Evolutionary conservation across 331 rosid species (phyloP).

Genomic region (Erythrophleum ivorense): DNA sequence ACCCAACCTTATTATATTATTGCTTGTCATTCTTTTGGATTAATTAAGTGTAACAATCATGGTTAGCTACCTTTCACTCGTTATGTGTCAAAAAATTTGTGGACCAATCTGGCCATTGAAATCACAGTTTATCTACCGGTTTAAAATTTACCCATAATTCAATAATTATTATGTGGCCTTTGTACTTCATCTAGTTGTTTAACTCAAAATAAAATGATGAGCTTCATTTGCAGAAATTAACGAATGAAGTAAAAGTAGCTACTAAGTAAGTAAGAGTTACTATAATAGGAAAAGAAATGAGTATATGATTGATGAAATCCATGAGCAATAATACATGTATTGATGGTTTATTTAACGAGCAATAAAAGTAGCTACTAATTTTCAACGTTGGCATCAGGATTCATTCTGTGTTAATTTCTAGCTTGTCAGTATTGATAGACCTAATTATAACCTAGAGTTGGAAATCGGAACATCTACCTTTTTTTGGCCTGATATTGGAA

Average conservation of each 20-base stretch:
- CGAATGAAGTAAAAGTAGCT: constrained; percentile 26
- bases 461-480: not conserved
- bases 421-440: not conserved
- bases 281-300: not conserved
- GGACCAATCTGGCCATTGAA: constrained; percentile 49
- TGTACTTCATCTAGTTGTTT: constrained; percentile 50
- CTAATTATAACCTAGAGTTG: not conserved
- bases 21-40: constrained; percentile 19
- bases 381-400: not conserved
- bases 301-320: constrained; percentile 13
- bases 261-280: not conserved
- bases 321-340: not conserved
- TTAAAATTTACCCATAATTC: constrained; percentile 41
- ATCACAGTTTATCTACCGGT: constrained; percentile 29
- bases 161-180: constrained; percentile 48
- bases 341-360: not conserved
- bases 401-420: not conserved
- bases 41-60: constrained; percentile 44
- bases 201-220: constrained; percentile 45
- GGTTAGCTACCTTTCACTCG: constrained; percentile 45
- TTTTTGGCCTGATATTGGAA: not conserved
- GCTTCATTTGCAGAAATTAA: constrained; percentile 28
- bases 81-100: constrained; percentile 35
- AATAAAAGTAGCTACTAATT: not conserved
- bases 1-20: constrained; percentile 52